phyloP scores from a whole-genome alignment of 2,329 filamentous ascomycete genomes.

The Penicillium sp. region DNA sequence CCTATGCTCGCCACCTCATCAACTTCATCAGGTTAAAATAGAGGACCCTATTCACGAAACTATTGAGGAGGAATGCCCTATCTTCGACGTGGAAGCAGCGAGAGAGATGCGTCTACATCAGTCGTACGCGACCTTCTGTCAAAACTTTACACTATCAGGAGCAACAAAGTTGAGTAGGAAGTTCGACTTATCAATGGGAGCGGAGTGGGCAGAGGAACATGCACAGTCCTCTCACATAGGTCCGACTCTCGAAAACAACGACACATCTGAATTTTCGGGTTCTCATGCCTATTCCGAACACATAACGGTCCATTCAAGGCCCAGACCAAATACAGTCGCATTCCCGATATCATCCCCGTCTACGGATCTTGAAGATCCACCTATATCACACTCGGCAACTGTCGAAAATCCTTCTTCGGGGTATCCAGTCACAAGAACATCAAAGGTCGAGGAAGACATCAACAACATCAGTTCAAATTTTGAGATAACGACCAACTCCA shows the following conservation, averaged over 20 bases:
- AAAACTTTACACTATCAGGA: conserved; percentile 15
- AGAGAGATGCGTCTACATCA: conserved; percentile 5
- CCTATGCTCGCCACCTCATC: neutral
- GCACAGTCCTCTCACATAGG: neutral
- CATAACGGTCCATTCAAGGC: neutral
- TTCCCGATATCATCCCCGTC: neutral
- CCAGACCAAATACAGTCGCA: neutral
- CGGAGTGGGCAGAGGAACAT: neutral
- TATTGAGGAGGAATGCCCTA: neutral
- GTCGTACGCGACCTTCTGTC: conserved; percentile 16
- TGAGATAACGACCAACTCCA: neutral
- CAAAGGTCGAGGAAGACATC: neutral
- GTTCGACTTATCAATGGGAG: conserved; percentile 13
- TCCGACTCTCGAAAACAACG: neutral
- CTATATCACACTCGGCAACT: neutral
- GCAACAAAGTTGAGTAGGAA: neutral
- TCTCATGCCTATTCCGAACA: neutral
- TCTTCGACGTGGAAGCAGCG: neutral
- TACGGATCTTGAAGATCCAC: neutral
- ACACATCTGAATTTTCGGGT: neutral
- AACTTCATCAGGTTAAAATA: too few relatives aligned
- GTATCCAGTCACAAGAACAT: neutral
- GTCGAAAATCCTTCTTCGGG: neutral
- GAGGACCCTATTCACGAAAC: conserved; percentile 3
- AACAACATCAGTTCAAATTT: neutral